Evolutionary conservation across 495 filamentous ascomycete genomes (phyloP).

Genomic region (Thermothielavioides terrestris): DNA sequence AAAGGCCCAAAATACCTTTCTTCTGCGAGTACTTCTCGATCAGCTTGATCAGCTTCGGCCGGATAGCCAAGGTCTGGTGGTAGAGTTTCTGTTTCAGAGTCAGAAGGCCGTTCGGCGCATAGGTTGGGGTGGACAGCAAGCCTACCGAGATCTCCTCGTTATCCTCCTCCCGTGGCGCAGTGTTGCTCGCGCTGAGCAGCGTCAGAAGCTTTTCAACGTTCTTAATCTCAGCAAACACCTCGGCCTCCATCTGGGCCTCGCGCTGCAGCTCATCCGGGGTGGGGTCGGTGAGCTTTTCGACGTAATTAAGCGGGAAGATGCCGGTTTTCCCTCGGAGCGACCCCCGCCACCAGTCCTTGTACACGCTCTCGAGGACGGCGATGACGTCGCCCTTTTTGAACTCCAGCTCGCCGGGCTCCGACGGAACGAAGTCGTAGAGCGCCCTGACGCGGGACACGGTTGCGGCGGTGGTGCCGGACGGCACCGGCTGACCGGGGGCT

Average conservation of each 20-base stretch:
- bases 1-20: slow-evolving; percentile 60
- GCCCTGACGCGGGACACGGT: slow-evolving; percentile 93
- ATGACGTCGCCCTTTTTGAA: slow-evolving; percentile 97
- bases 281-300: slow-evolving; percentile 92
- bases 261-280: slow-evolving; percentile 90
- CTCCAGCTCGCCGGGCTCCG: slow-evolving; percentile 86
- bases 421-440: slow-evolving; percentile 88
- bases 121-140: neutral
- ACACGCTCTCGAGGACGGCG: slow-evolving; percentile 92
- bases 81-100: slow-evolving; percentile 58
- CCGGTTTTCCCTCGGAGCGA: slow-evolving; percentile 88
- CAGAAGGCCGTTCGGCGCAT: neutral
- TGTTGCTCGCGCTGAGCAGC: slow-evolving; percentile 85
- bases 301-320: slow-evolving; percentile 97
- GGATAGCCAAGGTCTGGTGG: slow-evolving; percentile 85
- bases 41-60: slow-evolving; percentile 93
- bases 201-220: slow-evolving; percentile 97
- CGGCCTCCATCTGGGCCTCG: slow-evolving; percentile 94
- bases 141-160: slow-evolving; percentile 87
- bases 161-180: slow-evolving; percentile 75
- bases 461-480: slow-evolving; percentile 75
- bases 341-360: slow-evolving; percentile 99
- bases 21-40: slow-evolving; percentile 99
- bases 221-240: slow-evolving; percentile 97
- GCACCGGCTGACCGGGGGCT: slow-evolving; percentile 32